Percentiles rank a stretch among this genome's conserved stretches.
phyloP scores from a whole-genome alignment of 768 basidiomycete species.

The Phaeotremella skinneri region DNA sequence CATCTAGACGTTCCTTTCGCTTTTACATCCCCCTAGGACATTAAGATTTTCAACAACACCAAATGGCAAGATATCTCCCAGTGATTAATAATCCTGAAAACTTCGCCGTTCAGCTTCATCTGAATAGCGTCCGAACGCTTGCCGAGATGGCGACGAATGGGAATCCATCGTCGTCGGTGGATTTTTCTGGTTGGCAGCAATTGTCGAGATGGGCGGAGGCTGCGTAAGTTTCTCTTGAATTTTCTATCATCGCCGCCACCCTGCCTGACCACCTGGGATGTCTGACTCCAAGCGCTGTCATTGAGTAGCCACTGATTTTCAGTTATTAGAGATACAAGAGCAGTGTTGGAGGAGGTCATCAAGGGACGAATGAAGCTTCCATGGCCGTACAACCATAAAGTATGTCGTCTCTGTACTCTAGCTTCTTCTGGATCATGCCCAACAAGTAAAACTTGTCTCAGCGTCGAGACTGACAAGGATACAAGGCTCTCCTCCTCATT shows the following conservation, averaged over 20 bases:
- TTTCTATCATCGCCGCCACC: too few species aligned
- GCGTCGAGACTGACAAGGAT: not conserved
- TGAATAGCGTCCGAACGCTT: not conserved
- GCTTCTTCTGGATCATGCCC: too few species aligned
- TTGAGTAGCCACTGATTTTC: too few species aligned
- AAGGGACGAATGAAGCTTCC: not conserved
- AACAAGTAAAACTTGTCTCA: too few species aligned
- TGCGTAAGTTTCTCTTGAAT: not conserved
- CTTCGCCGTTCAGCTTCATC: not conserved
- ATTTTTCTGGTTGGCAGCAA: not conserved
- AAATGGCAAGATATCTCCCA: too few species aligned
- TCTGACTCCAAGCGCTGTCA: too few species aligned
- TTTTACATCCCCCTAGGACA: too few species aligned
- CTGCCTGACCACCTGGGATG: too few species aligned
- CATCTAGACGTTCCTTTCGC: too few species aligned
- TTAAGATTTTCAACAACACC: too few species aligned
- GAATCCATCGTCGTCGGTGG: not conserved
- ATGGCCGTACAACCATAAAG: constrained; percentile 3
- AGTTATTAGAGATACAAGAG: not conserved
- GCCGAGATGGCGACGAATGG: not conserved
- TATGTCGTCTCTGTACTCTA: not conserved
- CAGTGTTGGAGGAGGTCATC: not conserved
- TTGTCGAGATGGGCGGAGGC: not conserved
- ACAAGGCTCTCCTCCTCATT: not conserved
- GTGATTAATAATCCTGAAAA: too few species aligned